Base-by-base conservation (phyloP, 768 basidiomycete species). In the Mycena polygramma region DNA sequence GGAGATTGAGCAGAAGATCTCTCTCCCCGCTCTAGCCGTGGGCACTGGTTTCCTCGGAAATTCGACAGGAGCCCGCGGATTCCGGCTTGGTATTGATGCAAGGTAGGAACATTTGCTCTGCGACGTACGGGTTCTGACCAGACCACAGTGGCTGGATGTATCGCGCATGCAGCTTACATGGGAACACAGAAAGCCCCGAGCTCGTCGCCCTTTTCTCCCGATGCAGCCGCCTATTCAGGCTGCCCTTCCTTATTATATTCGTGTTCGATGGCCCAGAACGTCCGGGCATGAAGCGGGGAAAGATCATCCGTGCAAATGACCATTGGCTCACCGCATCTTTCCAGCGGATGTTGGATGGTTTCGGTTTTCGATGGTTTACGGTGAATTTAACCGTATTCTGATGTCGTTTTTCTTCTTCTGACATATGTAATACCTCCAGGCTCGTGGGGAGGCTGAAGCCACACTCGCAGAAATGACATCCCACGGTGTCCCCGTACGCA, bases 401-500 rank as follows among this genome's bases (percentile, higher is more conserved):
- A 39, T 13, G 39, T 39, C 48, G n/a, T n/a, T 26, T 35, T 24
- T 8, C 6, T 35, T 19, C 35, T 53, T n/a, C 24, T 45, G 20
- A 9, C 17, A 15, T 4, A 4, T 39, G 13, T 36, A 39, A 17
- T n/a, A n/a, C n/a, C n/a, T 20, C 51, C 15, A 80, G 79, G 88
- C 88, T 19, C 86, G 85, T n/a, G 88, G 87, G 15, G 87, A 88
- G 75, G 88, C 87, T 3, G 88, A 20, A 81, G n/a, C n/a, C n/a
- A n/a, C n/a, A n/a, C n/a, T n/a, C n/a, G n/a, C n/a, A n/a, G n/a
- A n/a, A n/a, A n/a, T 88, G 71, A 85, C 83, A 49, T 68, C 74
- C 0, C 74, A 77, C 63, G 83, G 83, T 15, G 70, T 79, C n/a
- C n/a, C n/a, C n/a, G n/a, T n/a, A n/a, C n/a, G n/a, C n/a, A n/a